Evolutionary conservation across 768 basidiomycete species (phyloP).

Genomic region (Mycena vitilis): DNA sequence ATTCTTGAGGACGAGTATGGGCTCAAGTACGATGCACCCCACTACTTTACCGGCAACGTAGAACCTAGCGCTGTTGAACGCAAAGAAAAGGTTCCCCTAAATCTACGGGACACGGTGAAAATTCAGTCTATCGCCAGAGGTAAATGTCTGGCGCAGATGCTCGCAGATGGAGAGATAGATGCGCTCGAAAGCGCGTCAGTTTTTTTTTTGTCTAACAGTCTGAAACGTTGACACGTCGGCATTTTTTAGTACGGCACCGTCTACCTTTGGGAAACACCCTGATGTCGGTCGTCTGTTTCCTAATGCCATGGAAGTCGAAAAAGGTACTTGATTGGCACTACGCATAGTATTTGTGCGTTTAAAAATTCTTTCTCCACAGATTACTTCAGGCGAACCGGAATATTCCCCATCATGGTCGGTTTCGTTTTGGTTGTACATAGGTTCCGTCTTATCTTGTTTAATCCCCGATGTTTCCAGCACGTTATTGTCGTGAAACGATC

Average conservation of each 20-base stretch:
- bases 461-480: constrained; percentile 8
- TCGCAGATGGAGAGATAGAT: constrained; percentile 32
- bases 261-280: constrained; percentile 27
- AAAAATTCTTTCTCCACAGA: constrained; percentile 2
- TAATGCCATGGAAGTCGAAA: constrained; percentile 23
- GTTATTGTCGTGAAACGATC: constrained; percentile 31
- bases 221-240: neutral
- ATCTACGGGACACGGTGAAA: constrained; percentile 19
- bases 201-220: no score
- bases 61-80: constrained; percentile 30
- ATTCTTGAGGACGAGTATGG: constrained; percentile 32
- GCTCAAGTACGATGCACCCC: constrained; percentile 22
- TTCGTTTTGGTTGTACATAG: no score
- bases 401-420: constrained; percentile 31
- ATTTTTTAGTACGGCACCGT: constrained; percentile 23
- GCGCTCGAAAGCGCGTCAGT: constrained; percentile 32
- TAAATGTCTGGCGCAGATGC: constrained; percentile 34
- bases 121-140: constrained; percentile 27
- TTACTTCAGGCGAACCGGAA: constrained; percentile 32
- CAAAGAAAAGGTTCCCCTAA: constrained; percentile 29
- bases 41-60: constrained; percentile 24
- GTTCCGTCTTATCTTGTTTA: neutral
- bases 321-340: constrained; percentile 4
- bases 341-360: neutral
- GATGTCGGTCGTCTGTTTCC: constrained; percentile 28